Evolutionary conservation across 2,329 filamentous ascomycete species (phyloP).

Genomic region (Ceratocystis huliohia): DNA sequence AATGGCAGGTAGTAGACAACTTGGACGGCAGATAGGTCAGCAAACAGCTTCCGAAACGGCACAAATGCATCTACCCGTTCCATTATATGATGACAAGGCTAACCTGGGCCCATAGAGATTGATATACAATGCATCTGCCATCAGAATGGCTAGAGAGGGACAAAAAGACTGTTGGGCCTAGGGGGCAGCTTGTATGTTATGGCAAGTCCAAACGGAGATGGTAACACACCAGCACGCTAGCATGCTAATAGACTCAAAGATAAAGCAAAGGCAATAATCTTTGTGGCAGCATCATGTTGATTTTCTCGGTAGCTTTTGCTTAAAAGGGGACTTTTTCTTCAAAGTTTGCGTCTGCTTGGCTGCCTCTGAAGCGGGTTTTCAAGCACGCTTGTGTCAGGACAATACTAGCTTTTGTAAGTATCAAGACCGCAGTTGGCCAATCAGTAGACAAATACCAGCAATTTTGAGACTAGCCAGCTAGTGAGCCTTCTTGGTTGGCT

Average conservation of each 20-base stretch:
- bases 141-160: background rate
- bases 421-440: background rate
- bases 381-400: background rate
- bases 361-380: background rate
- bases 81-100: background rate
- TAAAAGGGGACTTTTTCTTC: background rate
- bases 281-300: too few relatives aligned
- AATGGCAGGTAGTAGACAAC: background rate
- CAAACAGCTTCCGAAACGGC: conserved; percentile 4
- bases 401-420: background rate
- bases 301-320: background rate
- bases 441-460: background rate
- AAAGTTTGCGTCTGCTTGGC: background rate
- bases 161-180: background rate
- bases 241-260: too few relatives aligned
- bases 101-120: background rate
- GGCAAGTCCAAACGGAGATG: background rate
- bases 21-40: background rate
- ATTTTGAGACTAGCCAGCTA: background rate
- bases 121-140: background rate
- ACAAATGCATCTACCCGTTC: background rate
- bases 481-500: background rate
- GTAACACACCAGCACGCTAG: background rate
- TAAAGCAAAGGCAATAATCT: too few relatives aligned
- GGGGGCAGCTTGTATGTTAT: background rate